These are phyloP conservation scores for Colletotrichum cordylinicola DNA, from an alignment of 2,329 filamentous ascomycete species.

Conservation along the genomic window DNA sequence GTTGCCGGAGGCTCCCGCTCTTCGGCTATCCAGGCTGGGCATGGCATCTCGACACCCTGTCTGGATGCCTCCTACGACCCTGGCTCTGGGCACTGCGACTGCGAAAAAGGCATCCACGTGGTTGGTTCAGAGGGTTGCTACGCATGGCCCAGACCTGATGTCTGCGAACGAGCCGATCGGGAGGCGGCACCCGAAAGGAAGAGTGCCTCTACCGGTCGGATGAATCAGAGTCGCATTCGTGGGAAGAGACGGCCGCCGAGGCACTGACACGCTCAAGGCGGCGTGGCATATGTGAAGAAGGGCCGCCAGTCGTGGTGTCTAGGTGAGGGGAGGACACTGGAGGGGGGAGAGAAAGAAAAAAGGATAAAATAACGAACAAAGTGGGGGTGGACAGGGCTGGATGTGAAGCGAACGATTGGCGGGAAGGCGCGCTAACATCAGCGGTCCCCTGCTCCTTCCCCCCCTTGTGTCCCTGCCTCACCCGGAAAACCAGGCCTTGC, in stretches of 20 bases:
- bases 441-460: not conserved
- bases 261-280: not conserved
- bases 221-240: not conserved
- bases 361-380: not conserved
- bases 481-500: not conserved
- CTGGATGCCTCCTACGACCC: not conserved
- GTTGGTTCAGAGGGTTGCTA: not conserved
- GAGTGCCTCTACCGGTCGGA: not conserved
- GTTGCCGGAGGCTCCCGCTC: conserved; percentile 1
- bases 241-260: not conserved
- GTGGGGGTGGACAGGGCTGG: not conserved
- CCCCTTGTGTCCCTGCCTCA: not conserved
- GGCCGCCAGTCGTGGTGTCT: not conserved
- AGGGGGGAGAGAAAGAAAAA: not conserved
- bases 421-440: not conserved
- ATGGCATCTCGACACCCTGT: not conserved
- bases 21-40: not conserved
- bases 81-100: not conserved
- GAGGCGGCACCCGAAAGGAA: not conserved
- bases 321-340: not conserved
- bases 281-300: not conserved
- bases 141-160: not conserved
- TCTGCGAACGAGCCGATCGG: not conserved
- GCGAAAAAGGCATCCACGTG: not conserved
- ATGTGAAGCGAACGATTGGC: not conserved